These are phyloP conservation scores for Acorus calamus DNA, from an alignment of 106 monocot genomes.

Conservation along the genomic window DNA sequence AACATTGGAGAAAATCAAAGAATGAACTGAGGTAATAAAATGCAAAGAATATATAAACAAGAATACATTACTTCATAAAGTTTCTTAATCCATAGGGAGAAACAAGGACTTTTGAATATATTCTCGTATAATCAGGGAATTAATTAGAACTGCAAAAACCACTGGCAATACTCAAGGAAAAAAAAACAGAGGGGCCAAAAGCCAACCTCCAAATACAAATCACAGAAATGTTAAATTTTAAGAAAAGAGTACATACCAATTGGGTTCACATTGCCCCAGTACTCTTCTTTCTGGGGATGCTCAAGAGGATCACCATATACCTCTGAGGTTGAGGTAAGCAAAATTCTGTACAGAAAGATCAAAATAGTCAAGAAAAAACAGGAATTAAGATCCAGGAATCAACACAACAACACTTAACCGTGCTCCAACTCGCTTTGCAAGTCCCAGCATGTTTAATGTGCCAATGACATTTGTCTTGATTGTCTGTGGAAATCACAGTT, in stretches of 20 bases:
- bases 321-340: too few species aligned
- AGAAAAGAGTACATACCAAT: not conserved
- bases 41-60: not conserved
- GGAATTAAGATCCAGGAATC: not conserved
- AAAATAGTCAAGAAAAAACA: not conserved
- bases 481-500: constrained; percentile 39
- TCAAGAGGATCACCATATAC: constrained; percentile 83
- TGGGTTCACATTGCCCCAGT: too few species aligned
- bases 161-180: not conserved
- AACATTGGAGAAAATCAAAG: too few species aligned
- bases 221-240: not conserved
- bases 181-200: not conserved
- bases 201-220: not conserved
- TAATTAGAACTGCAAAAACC: not conserved
- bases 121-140: too few species aligned
- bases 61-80: too few species aligned
- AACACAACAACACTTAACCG: too few species aligned
- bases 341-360: not conserved
- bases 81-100: too few species aligned
- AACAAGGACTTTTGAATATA: too few species aligned
- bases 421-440: too few species aligned
- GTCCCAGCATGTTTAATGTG: too few species aligned
- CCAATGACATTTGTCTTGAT: constrained; percentile 67
- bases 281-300: too few species aligned
- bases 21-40: not conserved